Base-by-base conservation (phyloP, 805 yeast genomes). In the Lachancea waltii region DNA sequence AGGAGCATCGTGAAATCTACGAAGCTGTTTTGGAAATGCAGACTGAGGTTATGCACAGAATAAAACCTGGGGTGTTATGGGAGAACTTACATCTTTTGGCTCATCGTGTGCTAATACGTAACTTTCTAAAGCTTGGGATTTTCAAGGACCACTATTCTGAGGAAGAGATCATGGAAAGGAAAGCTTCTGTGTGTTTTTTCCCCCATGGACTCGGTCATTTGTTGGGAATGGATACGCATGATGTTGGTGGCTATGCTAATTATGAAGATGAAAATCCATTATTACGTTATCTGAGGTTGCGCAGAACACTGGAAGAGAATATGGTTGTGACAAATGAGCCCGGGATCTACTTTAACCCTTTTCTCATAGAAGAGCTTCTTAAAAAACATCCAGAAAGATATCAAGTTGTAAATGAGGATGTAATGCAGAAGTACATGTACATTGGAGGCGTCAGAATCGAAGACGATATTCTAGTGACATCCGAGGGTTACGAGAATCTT, bases 361-460 rank as follows among this genome's bases (percentile, higher is more conserved):
- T 80, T 53, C 68, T 90, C 53, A 66, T 92, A 33, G 77, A 81
- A 35, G 77, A 81, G 22, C 73, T 75, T 7, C 62, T 82, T 49
- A 65, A 73, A 32, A 56, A 63, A 32, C 51, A 47, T 38, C 67
- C 70, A 3, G 61, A 62, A 33, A 74, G 75, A 49, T 45, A 62
- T 24, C 75, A 75, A 50, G 83, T 65, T 59, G 79, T 90, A 41
- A 70, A 86, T 51, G 58, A 62, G 46, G 77, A 74, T 0, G 77
- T 82, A 5, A 67, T 90, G 44, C 78, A 84, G 40, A 79, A 75
- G 52, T 90, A 87, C 62, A 75, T 82, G 81, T 75, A 81, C 48
- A 76, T 92, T 40, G 98, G 98, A n/a, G 98, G 98, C 31, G 96
- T 90, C 5, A 77, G 98, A 61, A 86, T 90, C 41, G 98, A 90